Evolutionary conservation across 148 eudicot genomes (phyloP).

Genomic region (Cornus florida): DNA sequence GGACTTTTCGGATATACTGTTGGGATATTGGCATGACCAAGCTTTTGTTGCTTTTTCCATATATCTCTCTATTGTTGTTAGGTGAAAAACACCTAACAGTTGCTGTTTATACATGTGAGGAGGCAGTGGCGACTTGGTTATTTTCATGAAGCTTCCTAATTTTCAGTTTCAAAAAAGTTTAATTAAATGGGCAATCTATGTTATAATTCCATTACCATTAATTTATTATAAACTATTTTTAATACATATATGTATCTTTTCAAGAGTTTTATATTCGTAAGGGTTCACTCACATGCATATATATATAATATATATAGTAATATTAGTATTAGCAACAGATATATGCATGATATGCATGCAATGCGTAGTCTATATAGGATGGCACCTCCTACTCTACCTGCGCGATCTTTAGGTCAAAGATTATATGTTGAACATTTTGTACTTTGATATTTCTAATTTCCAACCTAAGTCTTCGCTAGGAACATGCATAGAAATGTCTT

Average conservation of each 20-base stretch:
- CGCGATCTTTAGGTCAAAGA: slow-evolving; percentile 18
- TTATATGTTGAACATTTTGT: slow-evolving; percentile 1
- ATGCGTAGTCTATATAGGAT: too few relatives aligned
- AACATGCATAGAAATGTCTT: background rate
- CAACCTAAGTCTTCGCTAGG: background rate
- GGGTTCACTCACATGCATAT: background rate
- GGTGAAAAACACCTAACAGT: background rate
- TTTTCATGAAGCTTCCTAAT: background rate
- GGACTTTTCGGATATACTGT: background rate
- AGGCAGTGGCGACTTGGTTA: background rate
- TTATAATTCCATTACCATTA: background rate
- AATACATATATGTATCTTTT: too few relatives aligned
- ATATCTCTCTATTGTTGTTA: background rate
- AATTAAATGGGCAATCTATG: background rate
- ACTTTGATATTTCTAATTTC: background rate
- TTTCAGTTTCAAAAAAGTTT: background rate
- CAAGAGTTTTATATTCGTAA: too few relatives aligned
- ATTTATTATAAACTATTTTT: too few relatives aligned
- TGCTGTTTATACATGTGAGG: too few relatives aligned
- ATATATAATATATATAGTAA: too few relatives aligned
- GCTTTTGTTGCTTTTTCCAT: background rate
- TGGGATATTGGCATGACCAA: background rate
- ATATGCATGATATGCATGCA: background rate
- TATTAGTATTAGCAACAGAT: background rate
- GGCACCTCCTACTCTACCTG: background rate